Evolutionary conservation across 257 asterid genomes (phyloP).

Genomic region (Capsicum pubescens): DNA sequence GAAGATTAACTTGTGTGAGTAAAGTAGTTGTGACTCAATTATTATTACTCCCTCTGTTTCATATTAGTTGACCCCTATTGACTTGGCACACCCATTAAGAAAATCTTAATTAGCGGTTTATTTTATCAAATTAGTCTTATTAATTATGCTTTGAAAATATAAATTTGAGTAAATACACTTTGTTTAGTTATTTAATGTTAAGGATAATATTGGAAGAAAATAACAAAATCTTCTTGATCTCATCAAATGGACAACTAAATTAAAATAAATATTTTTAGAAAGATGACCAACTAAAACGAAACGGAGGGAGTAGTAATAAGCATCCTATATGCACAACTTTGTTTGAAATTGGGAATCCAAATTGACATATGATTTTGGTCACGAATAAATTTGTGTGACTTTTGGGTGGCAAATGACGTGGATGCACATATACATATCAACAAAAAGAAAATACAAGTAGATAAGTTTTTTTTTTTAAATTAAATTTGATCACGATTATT

Average conservation of each 20-base stretch:
- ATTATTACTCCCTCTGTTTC: not conserved
- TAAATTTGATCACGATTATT: constrained; percentile 42
- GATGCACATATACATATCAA: constrained; percentile 2
- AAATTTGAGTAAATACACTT: too few species aligned
- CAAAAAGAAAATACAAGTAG: not conserved
- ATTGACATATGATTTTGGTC: constrained; percentile 40
- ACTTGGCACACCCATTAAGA: too few species aligned
- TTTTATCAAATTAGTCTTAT: too few species aligned
- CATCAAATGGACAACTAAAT: too few species aligned
- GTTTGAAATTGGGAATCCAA: constrained; percentile 40
- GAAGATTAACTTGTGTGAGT: not conserved
- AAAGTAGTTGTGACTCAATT: not conserved
- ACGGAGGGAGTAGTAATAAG: not conserved
- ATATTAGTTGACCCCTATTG: too few species aligned
- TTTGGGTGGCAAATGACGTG: constrained; percentile 34
- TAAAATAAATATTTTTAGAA: too few species aligned
- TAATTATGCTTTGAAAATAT: too few species aligned
- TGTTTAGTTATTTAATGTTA: too few species aligned
- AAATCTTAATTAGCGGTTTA: too few species aligned
- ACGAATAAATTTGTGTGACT: constrained; percentile 27
- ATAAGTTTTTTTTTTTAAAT: not conserved
- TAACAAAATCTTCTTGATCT: too few species aligned
- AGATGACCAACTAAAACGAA: too few species aligned
- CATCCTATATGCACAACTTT: constrained; percentile 37
- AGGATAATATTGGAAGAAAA: too few species aligned